Evolutionary conservation across 2,329 filamentous ascomycete species (phyloP).

Genomic region (Fusarium sp.): DNA sequence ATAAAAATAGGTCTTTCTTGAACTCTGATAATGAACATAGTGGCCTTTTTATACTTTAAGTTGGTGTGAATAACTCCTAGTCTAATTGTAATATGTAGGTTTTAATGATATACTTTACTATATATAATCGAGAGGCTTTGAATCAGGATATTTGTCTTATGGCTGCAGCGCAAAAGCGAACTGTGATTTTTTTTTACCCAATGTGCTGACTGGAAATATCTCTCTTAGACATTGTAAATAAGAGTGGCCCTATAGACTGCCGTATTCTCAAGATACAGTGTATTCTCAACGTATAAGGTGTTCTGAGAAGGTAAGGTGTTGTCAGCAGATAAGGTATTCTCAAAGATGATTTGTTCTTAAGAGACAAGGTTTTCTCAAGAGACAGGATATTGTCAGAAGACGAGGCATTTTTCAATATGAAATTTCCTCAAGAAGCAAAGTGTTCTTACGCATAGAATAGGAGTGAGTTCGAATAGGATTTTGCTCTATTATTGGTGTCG

Average conservation of each 20-base stretch:
- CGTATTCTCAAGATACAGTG: too few relatives aligned
- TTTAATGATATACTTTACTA: neutral
- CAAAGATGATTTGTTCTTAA: too few relatives aligned
- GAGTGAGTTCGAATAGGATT: neutral
- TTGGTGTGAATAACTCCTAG: neutral
- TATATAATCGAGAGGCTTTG: fast-evolving
- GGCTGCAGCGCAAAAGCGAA: neutral
- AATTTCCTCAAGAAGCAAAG: neutral
- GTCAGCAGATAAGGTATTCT: too few relatives aligned
- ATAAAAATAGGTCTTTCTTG: fast-evolving
- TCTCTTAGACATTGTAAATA: neutral
- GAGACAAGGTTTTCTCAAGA: too few relatives aligned
- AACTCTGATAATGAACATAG: neutral
- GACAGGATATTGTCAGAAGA: too few relatives aligned
- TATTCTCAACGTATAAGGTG: too few relatives aligned
- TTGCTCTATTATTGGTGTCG: neutral
- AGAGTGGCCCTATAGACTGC: neutral
- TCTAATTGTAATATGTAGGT: neutral
- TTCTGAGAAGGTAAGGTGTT: too few relatives aligned
- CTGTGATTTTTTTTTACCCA: too few relatives aligned
- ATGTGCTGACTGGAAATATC: neutral
- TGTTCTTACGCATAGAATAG: neutral
- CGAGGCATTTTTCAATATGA: neutral
- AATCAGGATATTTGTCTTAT: neutral
- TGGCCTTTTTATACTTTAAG: neutral